Base-by-base conservation (phyloP, 208 protist species). In the Leishmania martiniquensis region DNA sequence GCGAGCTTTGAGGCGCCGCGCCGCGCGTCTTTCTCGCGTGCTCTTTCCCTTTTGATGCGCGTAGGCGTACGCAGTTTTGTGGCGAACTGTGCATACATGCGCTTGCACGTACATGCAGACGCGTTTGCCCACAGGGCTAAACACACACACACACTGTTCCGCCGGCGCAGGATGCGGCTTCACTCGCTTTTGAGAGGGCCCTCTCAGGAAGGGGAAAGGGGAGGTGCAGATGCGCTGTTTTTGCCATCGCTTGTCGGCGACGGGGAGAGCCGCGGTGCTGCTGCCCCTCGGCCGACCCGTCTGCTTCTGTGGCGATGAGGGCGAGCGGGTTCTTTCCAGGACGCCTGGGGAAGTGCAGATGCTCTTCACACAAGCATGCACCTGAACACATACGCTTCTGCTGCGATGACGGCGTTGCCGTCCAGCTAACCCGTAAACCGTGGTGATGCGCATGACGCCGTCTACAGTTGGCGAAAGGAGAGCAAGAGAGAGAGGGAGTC, bases 281-380 rank as follows among this genome's bases (percentile, higher is more conserved):
- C 47, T 34, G 17, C 63, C 25, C 25, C 39, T 20, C n/a, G 5
- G 5, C 34, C 17, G 5, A 29, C 42, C 32, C n/a, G 39, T 20
- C 65, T 49, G 25, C n/a, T 51, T 20, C 37, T 69, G 65, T n/a
- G 42, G 9, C 20, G n/a, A 72, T 42, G 68, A 57, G 17, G 68
- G 45, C 6, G 49, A 12, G 12, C 15, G 15, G 49, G 15, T 12
- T 34, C 15, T 2, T 34, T 72, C n/a, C n/a, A n/a, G n/a, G n/a
- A n/a, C n/a, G n/a, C n/a, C n/a, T n/a, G n/a, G n/a, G n/a, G n/a
- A n/a, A n/a, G 49, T 72, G 22, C 47, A 51, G n/a, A n/a, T n/a
- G n/a, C 44, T 29, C 68, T 52, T 72, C 68, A 72, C 66, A 71
- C 44, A 71, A n/a, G 17, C 66, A 25, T 37, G 54, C 44, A 70